A percentile compares a stretch with the other conserved stretches of the same genome.
Conservation (phyloP, 257 asterid species). For the Hygrophila difformis region DNA sequence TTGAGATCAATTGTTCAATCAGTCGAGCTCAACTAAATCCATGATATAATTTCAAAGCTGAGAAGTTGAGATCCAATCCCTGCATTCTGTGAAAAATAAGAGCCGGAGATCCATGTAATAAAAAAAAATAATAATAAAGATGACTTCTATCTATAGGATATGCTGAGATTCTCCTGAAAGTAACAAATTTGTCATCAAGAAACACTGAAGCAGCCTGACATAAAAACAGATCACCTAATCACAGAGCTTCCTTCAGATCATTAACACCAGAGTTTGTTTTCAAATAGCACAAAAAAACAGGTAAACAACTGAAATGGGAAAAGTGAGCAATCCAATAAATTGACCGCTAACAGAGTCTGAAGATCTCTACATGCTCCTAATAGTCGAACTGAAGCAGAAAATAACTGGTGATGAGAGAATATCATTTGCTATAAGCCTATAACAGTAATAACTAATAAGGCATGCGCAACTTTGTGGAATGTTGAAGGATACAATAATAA, state of each 20-base stretch:
- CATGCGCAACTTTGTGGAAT: constrained; percentile 3
- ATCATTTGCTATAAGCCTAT: neutral
- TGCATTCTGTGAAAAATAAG: neutral
- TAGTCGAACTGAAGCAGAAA: constrained; percentile 14
- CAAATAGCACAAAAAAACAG: constrained; percentile 8
- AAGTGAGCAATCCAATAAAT: neutral
- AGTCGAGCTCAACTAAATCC: too few species aligned
- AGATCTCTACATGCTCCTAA: constrained; percentile 13
- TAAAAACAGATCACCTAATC: constrained; percentile 8
- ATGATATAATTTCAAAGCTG: neutral
- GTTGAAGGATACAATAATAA: constrained; percentile 12
- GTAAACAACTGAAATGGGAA: constrained; percentile 2
- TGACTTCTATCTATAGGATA: neutral
- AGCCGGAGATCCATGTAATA: too few species aligned
- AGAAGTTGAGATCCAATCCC: constrained; percentile 9
- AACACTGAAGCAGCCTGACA: constrained; percentile 7
- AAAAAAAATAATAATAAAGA: constrained; percentile 4
- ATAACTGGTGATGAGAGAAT: constrained; percentile 6
- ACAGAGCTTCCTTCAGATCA: neutral
- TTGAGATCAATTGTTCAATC: too few species aligned
- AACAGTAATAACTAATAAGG: neutral
- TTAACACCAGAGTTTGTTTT: constrained; percentile 2
- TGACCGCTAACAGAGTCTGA: constrained; percentile 10
- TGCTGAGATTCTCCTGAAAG: neutral
- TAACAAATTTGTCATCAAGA: constrained; percentile 8